Percentiles rank a stretch among this genome's conserved stretches.
phyloP scores from a whole-genome alignment of 768 basidiomycete species.

The Pholiota conissans region DNA sequence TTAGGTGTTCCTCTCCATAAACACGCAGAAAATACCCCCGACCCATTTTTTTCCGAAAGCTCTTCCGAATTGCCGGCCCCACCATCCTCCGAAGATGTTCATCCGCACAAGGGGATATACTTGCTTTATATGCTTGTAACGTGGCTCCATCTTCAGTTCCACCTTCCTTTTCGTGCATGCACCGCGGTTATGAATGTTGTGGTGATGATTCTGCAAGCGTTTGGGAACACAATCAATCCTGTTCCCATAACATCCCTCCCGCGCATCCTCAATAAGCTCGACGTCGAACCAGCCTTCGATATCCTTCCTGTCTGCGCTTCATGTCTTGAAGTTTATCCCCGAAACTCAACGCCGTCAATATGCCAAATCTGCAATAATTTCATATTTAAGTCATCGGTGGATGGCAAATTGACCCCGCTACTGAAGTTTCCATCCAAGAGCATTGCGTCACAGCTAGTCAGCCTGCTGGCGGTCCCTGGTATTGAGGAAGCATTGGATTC shows the following conservation, averaged over 20 bases:
- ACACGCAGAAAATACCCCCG: background rate
- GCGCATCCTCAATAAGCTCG: slow-evolving; percentile 14
- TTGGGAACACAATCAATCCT: slow-evolving; percentile 6
- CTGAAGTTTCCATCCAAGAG: slow-evolving; percentile 15
- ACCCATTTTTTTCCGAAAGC: background rate
- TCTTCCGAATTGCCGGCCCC: background rate
- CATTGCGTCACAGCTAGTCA: slow-evolving; percentile 14
- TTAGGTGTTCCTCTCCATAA: background rate
- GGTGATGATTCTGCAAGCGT: slow-evolving; percentile 10
- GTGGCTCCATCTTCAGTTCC: slow-evolving; percentile 28
- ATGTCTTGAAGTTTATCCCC: slow-evolving; percentile 21
- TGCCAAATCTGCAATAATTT: background rate
- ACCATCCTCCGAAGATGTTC: slow-evolving; percentile 4
- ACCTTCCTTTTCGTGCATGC: slow-evolving; percentile 26
- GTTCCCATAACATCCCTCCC: slow-evolving; percentile 21
- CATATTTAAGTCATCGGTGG: background rate
- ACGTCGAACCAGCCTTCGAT: slow-evolving; percentile 15
- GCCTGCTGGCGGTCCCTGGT: slow-evolving; percentile 18
- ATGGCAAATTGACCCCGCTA: background rate
- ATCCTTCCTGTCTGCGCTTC: slow-evolving; percentile 21
- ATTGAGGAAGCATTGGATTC: slow-evolving; percentile 23
- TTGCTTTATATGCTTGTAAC: slow-evolving; percentile 21
- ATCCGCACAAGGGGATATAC: slow-evolving; percentile 17
- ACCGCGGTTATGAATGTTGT: slow-evolving; percentile 20
- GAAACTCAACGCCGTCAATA: background rate